Evolutionary conservation across 805 yeast species (phyloP), one percentile per base, ranked within the genome.

Genomic region (Kodamaea neixiangensis): DNA sequence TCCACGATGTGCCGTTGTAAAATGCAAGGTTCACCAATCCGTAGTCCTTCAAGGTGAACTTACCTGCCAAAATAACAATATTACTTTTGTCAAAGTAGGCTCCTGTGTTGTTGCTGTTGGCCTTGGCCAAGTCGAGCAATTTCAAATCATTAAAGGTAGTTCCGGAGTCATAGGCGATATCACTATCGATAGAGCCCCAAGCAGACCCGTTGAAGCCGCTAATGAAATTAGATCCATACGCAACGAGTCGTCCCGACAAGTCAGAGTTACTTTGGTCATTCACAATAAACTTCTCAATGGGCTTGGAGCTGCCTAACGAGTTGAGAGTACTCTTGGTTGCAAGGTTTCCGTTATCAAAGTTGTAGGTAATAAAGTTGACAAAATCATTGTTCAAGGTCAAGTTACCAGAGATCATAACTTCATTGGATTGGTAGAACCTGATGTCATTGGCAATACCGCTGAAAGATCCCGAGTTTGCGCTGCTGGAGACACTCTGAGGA

Each of bases 1-100:
- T 60, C 96, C 96, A 90, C 6, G 57, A 46, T 0, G 70, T 56
- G 1, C 96, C 91, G 61, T 89, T 82, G 66, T 66, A 89, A 22
- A 80, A 67, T 0, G 92, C 93, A 21, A 82, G 74, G 37, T 83
- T 79, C 2, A 80, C 82, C 20, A 67, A 61, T 0, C 92, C 94
- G 59, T 78, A 82, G 1, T 64, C 64, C 2, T 67, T 57, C 37
- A 87, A 60, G 3, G 67, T 61, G 42, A 88, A 71, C 21, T 63
- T 56, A 34, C 96, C 96, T 2, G 87, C 69, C 1, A 85, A 78
- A 20, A 85, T 58, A 19, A 89, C 64, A 0, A 82, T 64, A 47
- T 77, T 68, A 40, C 72, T 65, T n/a, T 71, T 62, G 49, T 73
- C 69, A 49, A 80, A 77, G 43, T 67, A 79, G 1, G 69, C 61